Evolutionary conservation across 129 eudicot species (phyloP), one percentile per base, ranked within the genome.

Genomic region (Lonicera japonica): DNA sequence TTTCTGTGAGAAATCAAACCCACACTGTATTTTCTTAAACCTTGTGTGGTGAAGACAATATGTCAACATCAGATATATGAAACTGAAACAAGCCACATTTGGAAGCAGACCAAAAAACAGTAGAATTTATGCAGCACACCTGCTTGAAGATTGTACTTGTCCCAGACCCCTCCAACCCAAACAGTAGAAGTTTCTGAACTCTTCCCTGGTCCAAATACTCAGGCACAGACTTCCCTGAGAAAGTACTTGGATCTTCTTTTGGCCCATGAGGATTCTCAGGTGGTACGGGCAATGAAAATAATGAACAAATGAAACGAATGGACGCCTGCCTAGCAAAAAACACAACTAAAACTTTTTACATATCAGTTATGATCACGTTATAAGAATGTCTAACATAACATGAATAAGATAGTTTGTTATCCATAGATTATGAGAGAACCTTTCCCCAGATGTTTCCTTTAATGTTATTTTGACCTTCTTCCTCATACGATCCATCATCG

Each of bases 391-490:
- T 17, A 1, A 47, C 50, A 45, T 34, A 24, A 56, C 51, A 34
- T 54, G 24, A 55, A 36, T 21, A 59, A 53, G 41, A 17, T 15
- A 52, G 19, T 47, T 4, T 20, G 53, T 51, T 51, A 53, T 51
- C 22, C n/a, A 70, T 9, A 21, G 47, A 63, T 20, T 66, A 65
- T 21, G 68, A 60, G 55, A 64, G 68, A 65, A 73, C 86, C 86
- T 80, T 80, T 72, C 73, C 82, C 86, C 86, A 76, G 17, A 76
- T 80, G 67, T 76, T 76, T 59, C 86, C 86, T 67, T 76, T 76
- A 13, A 76, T 80, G 54, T 80, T 80, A 61, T 80, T 80, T 63
- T 80, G 82, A 62, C 86, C 86, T 57, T 80, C 86, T 70, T 80
- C 86, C 64, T 80, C 79, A 6, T 80, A 76, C 3, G 79, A 66